These are phyloP conservation scores for Voacanga thouarsii DNA, from an alignment of 257 asterid species.

Conservation along the genomic window DNA sequence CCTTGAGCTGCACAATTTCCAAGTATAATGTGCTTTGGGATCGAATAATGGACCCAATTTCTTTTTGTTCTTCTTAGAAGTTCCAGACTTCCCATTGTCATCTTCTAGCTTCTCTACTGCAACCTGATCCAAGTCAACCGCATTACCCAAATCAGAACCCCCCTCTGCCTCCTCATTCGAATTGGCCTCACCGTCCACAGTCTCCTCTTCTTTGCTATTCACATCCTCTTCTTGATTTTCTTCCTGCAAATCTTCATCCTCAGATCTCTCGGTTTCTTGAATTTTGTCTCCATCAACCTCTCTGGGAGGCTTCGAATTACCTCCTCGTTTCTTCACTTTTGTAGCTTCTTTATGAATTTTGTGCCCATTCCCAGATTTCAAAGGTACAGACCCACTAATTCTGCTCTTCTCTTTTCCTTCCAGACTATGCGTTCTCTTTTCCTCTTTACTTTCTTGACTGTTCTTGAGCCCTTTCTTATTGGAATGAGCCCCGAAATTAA, in stretches of 20 bases:
- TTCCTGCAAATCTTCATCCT: conserved; percentile 39
- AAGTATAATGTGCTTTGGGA: conserved; percentile 53
- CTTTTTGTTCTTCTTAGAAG: conserved; percentile 37
- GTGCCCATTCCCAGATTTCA: conserved; percentile 42
- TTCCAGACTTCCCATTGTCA: conserved; percentile 27
- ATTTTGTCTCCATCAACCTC: conserved; percentile 28
- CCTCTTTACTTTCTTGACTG: conserved; percentile 29
- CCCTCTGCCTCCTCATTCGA: conserved; percentile 25
- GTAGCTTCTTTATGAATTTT: conserved; percentile 27
- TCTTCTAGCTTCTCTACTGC: conserved; percentile 42
- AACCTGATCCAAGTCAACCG: conserved; percentile 49
- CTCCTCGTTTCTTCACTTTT: conserved; percentile 25
- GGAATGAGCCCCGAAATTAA: conserved; percentile 24
- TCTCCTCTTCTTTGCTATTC: conserved; percentile 19
- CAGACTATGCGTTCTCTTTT: conserved; percentile 27
- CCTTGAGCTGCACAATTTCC: conserved; percentile 78
- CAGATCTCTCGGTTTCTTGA: conserved; percentile 52
- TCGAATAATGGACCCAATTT: conserved; percentile 68
- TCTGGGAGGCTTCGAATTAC: conserved; percentile 25
- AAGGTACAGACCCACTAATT: conserved; percentile 37
- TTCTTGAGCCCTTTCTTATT: conserved; percentile 36
- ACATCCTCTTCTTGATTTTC: conserved; percentile 24
- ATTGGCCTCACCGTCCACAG: conserved; percentile 33
- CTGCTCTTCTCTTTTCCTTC: conserved; percentile 43
- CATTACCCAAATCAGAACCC: conserved; percentile 38